These are phyloP conservation scores for Lepidium aucheri DNA, from an alignment of 345 rosid genomes.

Conservation along the genomic window DNA sequence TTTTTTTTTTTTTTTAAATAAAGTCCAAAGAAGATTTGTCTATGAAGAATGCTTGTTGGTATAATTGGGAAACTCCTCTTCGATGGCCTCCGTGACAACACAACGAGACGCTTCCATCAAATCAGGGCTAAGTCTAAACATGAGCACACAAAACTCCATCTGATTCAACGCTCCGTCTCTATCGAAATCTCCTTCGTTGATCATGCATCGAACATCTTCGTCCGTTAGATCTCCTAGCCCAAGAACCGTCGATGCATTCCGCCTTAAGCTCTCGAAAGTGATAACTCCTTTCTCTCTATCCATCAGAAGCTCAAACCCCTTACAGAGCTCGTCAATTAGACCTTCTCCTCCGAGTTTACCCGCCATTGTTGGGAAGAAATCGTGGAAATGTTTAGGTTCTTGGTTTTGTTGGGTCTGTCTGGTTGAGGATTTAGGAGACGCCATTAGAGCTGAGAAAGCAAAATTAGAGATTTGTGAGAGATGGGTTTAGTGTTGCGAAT, in stretches of 20 bases:
- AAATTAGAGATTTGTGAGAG: neutral
- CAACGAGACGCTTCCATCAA: conserved; percentile 70
- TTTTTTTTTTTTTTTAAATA: neutral
- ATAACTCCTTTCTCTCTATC: conserved; percentile 61
- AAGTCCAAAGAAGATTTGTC: neutral
- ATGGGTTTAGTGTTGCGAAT: conserved; percentile 6
- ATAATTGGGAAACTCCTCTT: conserved; percentile 32
- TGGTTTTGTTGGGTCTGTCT: conserved; percentile 22
- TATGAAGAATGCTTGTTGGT: conserved; percentile 7
- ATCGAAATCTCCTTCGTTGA: conserved; percentile 70
- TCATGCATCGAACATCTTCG: conserved; percentile 58
- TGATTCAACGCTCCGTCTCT: conserved; percentile 70
- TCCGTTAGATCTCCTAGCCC: conserved; percentile 69
- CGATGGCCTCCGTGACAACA: conserved; percentile 55
- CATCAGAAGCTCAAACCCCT: conserved; percentile 67
- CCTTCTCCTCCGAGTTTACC: conserved; percentile 77
- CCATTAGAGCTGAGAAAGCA: conserved; percentile 22
- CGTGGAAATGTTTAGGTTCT: conserved; percentile 36
- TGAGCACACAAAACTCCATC: conserved; percentile 93
- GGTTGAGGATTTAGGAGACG: conserved; percentile 20
- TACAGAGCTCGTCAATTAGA: conserved; percentile 64
- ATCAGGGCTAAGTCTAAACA: conserved; percentile 81
- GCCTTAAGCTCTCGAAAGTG: conserved; percentile 60
- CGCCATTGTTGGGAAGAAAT: conserved; percentile 70
- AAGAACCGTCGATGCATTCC: conserved; percentile 48